These are phyloP conservation scores for Plasmodium chabaudi DNA, from an alignment of 169 alveolate genomes.

Conservation along the genomic window DNA sequence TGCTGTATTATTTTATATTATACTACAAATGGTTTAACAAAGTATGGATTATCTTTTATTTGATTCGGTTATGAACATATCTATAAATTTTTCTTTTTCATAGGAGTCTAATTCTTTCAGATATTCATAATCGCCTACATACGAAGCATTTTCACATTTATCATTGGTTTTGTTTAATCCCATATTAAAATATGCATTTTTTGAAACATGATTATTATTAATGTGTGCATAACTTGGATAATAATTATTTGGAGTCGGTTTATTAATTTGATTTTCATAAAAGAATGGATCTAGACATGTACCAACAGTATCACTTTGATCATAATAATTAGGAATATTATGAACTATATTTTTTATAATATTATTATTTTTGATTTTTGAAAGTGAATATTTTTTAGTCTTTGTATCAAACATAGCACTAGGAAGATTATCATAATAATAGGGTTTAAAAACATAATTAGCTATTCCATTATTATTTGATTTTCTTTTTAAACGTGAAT, in stretches of 20 bases:
- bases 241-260: neutral
- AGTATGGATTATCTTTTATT: neutral
- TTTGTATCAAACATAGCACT: conserved; percentile 35
- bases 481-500: neutral
- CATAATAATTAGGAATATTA: neutral
- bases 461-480: conserved; percentile 27
- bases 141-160: conserved; percentile 19
- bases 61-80: conserved; percentile 53
- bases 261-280: conserved; percentile 7
- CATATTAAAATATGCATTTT: conserved; percentile 29
- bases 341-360: neutral
- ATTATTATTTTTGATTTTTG: neutral
- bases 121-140: conserved; percentile 20
- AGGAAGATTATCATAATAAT: conserved; percentile 72
- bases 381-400: conserved; percentile 5
- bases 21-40: neutral
- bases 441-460: conserved; percentile 57
- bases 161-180: conserved; percentile 25
- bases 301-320: neutral
- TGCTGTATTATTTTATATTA: neutral
- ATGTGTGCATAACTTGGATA: no score
- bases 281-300: conserved; percentile 28
- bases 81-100: conserved; percentile 46
- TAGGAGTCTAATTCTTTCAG: conserved; percentile 12
- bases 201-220: neutral